phyloP scores from a whole-genome alignment of 164 flowering plant genomes.

The Protea cynaroides region DNA sequence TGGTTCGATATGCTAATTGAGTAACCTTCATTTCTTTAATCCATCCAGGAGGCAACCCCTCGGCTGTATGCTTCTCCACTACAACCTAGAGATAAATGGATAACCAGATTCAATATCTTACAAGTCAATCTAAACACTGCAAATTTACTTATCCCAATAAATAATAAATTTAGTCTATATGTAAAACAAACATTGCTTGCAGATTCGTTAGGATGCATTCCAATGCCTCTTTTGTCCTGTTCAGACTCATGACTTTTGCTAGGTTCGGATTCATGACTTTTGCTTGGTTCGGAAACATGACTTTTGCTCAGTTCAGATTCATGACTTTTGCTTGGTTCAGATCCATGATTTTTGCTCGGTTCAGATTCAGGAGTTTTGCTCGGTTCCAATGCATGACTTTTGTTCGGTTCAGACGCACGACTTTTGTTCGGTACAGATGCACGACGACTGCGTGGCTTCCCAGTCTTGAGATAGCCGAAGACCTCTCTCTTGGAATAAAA shows the following conservation, averaged over 20 bases:
- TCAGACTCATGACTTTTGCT: background rate
- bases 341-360: no score
- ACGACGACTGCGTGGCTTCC: slow-evolving; percentile 6
- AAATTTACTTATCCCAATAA: slow-evolving; percentile 4
- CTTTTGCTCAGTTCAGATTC: no score
- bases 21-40: slow-evolving; percentile 32
- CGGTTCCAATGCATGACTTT: no score
- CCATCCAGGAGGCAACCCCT: slow-evolving; percentile 66
- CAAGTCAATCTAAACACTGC: background rate
- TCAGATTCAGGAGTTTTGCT: no score
- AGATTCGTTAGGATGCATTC: background rate
- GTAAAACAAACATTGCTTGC: slow-evolving; percentile 6
- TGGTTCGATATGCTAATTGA: slow-evolving; percentile 19
- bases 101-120: slow-evolving; percentile 10
- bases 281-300: no score
- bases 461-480: slow-evolving; percentile 24
- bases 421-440: no score
- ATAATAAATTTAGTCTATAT: background rate
- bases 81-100: slow-evolving; percentile 35
- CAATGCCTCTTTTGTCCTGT: background rate
- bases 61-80: slow-evolving; percentile 23
- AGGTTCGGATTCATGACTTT: no score
- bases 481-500: slow-evolving; percentile 36
- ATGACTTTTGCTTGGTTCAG: no score
- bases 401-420: no score